Percentiles rank a stretch among this genome's conserved stretches.
These are phyloP conservation scores for Hamamelis virginiana DNA, from an alignment of 164 flowering plant species.

Conservation along the genomic window DNA sequence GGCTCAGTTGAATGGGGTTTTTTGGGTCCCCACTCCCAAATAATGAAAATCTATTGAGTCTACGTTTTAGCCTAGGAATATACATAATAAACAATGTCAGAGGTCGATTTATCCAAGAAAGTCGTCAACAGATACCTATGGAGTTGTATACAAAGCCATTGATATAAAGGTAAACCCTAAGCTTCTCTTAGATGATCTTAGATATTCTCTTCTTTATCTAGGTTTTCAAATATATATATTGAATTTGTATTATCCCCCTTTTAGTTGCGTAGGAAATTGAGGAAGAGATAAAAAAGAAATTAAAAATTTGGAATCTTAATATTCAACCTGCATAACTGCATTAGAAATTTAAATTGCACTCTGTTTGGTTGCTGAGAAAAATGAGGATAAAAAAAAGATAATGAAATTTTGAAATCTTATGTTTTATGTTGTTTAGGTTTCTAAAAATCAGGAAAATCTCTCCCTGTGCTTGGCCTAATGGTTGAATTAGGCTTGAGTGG, in stretches of 20 bases:
- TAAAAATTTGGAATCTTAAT: too few species aligned
- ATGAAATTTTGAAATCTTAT: not conserved
- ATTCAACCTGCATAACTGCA: too few species aligned
- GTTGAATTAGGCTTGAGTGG: too few species aligned
- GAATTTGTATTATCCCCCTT: not conserved
- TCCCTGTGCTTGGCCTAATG: too few species aligned
- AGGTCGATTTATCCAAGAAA: slow-evolving; percentile 50
- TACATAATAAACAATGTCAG: slow-evolving; percentile 31
- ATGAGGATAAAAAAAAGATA: not conserved
- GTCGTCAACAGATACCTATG: slow-evolving; percentile 92
- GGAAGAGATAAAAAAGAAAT: too few species aligned
- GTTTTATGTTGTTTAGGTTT: too few species aligned
- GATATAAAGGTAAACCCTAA: slow-evolving; percentile 63
- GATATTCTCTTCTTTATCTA: not conserved
- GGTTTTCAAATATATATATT: slow-evolving; percentile 4
- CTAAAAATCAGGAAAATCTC: too few species aligned
- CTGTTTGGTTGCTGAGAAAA: not conserved
- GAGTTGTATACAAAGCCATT: slow-evolving; percentile 91
- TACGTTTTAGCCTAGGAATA: not conserved
- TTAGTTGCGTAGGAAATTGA: not conserved
- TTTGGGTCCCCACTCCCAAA: too few species aligned
- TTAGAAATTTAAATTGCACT: not conserved
- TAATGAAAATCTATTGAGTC: not conserved
- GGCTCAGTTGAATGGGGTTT: too few species aligned
- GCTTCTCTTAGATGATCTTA: too few species aligned